These are phyloP conservation scores for Candida railenensis DNA, from an alignment of 805 yeast genomes.

Conservation along the genomic window DNA sequence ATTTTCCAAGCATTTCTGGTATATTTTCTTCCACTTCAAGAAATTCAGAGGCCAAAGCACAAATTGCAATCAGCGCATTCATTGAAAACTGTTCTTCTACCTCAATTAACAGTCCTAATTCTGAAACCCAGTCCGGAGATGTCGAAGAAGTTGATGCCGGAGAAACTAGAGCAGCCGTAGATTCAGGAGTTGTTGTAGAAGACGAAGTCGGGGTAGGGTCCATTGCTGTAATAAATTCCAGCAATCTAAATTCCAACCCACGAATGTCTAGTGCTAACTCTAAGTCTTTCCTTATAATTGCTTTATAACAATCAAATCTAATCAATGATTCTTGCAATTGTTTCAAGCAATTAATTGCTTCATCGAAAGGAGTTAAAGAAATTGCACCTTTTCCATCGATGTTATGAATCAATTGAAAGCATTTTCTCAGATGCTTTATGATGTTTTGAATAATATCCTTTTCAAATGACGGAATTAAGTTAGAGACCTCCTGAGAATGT, in stretches of 20 bases:
- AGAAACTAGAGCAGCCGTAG: not conserved
- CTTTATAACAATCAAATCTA: conserved; percentile 2
- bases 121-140: not conserved
- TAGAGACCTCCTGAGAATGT: not conserved
- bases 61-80: conserved; percentile 6
- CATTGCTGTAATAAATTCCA: not conserved
- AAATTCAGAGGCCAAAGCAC: conserved; percentile 2
- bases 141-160: not conserved
- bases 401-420: not conserved
- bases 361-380: not conserved
- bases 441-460: not conserved
- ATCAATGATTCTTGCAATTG: conserved; percentile 2
- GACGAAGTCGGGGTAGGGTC: not conserved
- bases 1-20: not conserved
- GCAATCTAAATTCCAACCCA: not conserved
- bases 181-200: not conserved
- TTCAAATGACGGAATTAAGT: not conserved
- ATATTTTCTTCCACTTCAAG: conserved; percentile 2
- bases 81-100: conserved; percentile 5
- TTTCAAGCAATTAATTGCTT: not conserved
- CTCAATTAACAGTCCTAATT: conserved; percentile 1
- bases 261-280: not conserved
- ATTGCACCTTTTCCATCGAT: not conserved
- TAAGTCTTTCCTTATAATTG: not conserved
- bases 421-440: not conserved